Evolutionary conservation across 768 basidiomycete species (phyloP), one percentile per base, ranked within the genome.

Genomic region (Tulasnella sp.): DNA sequence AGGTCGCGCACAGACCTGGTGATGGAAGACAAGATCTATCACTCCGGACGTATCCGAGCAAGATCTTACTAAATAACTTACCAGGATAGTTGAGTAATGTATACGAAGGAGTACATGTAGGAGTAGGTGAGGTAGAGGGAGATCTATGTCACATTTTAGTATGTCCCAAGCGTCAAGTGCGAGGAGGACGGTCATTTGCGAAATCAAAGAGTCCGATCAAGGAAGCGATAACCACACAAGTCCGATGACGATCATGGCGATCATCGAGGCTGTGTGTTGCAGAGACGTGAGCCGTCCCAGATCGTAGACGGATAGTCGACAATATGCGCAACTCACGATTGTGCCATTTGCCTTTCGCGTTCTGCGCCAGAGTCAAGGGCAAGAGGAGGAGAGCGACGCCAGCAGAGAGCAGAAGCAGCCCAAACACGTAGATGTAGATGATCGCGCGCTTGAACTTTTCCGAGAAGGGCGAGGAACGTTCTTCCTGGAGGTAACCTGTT

Each of bases 101-200:
- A 72, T 44, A 89, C 83, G 78, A 87, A 90, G 1, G 88, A 89
- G 81, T 86, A 92, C 19, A 91, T 85, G 77, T 91, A 92, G 11
- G 88, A 87, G 79, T 81, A 89, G 0, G 89, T 88, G 62, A 92
- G 83, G 81, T 82, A 82, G 76, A 81, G 79, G 22, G 79, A 80
- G 37, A 77, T 76, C 72, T 67, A 12, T 5, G n/a, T 47, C 14
- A 1, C 22, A 47, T 17, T n/a, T n/a, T n/a, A n/a, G n/a, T n/a
- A n/a, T n/a, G n/a, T n/a, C n/a, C n/a, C n/a, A n/a, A n/a, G n/a
- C n/a, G n/a, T n/a, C n/a, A n/a, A n/a, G 14, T 5, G 11, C 14
- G 62, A 29, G 2, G 16, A 3, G 26, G n/a, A 11, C 12, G 37
- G n/a, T n/a, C n/a, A 82, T 74, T 75, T 44, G 88, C 86, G 73